Conservation (phyloP, 2,329 filamentous ascomycete genomes). For the Taxawa tesnikishii region DNA sequence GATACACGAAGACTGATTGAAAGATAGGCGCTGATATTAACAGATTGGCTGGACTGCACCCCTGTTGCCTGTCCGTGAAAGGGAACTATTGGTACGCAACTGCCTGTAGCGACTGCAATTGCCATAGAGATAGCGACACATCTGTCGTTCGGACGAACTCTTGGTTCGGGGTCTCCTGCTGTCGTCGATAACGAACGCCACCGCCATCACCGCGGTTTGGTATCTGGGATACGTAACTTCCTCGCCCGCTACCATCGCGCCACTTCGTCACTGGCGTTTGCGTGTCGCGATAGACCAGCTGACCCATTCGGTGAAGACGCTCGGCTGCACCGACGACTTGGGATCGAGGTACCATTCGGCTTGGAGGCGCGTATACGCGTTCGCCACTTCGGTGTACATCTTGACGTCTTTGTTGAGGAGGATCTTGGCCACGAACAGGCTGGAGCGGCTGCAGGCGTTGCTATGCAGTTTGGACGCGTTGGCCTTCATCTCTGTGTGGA, state of each 20-base stretch:
- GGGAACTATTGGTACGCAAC: not conserved
- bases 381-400: constrained; percentile 24
- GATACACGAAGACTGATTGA: too few relatives aligned
- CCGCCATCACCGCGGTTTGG: not conserved
- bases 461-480: constrained; percentile 58
- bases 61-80: too few relatives aligned
- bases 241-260: not conserved
- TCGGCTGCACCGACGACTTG: constrained; percentile 28
- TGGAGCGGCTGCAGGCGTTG: constrained; percentile 61
- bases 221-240: not conserved
- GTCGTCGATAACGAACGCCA: not conserved
- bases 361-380: constrained; percentile 30
- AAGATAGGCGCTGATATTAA: too few relatives aligned
- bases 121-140: not conserved
- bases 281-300: constrained; percentile 26
- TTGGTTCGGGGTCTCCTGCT: not conserved
- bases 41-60: too few relatives aligned
- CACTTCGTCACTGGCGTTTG: constrained; percentile 9
- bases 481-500: constrained; percentile 57
- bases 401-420: constrained; percentile 38
- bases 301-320: constrained; percentile 34
- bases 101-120: not conserved
- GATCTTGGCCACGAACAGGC: constrained; percentile 53
- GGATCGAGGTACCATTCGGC: constrained; percentile 29
- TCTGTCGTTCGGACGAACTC: not conserved